Base-by-base conservation (phyloP, 2,329 filamentous ascomycete genomes). In the Botrytis porri region DNA sequence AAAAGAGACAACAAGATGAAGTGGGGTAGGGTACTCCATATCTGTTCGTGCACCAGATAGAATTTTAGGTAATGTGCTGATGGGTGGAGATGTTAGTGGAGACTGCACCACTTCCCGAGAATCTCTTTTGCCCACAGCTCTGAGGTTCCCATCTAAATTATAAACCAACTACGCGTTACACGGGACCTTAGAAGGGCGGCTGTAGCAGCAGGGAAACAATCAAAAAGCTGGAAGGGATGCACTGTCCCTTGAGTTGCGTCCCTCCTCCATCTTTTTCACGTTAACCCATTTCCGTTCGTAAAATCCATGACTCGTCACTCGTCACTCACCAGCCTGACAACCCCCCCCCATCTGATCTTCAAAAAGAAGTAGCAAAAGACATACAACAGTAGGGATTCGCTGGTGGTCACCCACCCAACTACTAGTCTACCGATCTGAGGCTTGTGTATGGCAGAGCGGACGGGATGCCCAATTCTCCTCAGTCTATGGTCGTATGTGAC, bases 381-480 rank as follows among this genome's bases (percentile, higher is more conserved):
- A 67, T 57, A 67, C 64, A 57, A 67, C 64, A 57, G 64, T 66
- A 29, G 45, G 64, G 32, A 66, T 66, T 66, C 64, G 64, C 64
- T 66, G 64, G 64, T 66, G 64, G 45, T 67, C 64, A 67, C 32
- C 64, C 64, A 67, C 45, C 64, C 64, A 67, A 67, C 64, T 67
- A 67, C 45, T 67, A 67, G 41, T 67, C 45, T 39, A 67, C 64
- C 45, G 45, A 67, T 66, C 45, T 54, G 45, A 66, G 45, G 64
- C 45, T 66, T 66, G 64, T 66, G 64, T 66, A 66, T 66, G 45
- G 64, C 64, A 66, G 64, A 66, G 64, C 45, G 64, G 64, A 66
- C 45, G 45, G 64, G 64, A 66, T 66, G 61, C 61, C 61, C 61
- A 63, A 63, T 63, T 63, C n/a, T n/a, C n/a, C n/a, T n/a, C n/a